phyloP scores from a whole-genome alignment of 495 filamentous ascomycete species.

The Talaromyces liani region DNA sequence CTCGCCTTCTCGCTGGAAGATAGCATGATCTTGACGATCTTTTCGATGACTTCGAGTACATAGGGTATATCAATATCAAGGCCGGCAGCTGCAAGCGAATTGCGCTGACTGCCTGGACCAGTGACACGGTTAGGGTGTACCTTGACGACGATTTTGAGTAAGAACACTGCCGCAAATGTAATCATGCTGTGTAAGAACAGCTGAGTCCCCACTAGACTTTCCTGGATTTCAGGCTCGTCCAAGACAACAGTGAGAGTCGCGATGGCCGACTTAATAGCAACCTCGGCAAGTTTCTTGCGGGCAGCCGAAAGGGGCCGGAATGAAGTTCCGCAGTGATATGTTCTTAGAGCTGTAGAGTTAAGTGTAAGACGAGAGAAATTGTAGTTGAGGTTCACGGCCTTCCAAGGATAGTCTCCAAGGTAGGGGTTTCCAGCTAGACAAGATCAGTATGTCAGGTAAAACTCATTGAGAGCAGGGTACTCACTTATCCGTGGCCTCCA shows the following conservation, averaged over 20 bases:
- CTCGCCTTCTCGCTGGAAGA: constrained; percentile 41
- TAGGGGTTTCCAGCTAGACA: constrained; percentile 37
- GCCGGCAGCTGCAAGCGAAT: constrained; percentile 39
- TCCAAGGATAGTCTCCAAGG: constrained; percentile 46
- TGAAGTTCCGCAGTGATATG: constrained; percentile 40
- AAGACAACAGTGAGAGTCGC: constrained; percentile 41
- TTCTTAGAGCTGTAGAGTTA: constrained; percentile 50
- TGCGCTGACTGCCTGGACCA: constrained; percentile 21
- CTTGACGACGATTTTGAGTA: constrained; percentile 45
- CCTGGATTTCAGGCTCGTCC: constrained; percentile 44
- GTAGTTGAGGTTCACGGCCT: constrained; percentile 45
- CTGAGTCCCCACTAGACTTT: constrained; percentile 43
- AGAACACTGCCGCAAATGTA: constrained; percentile 47
- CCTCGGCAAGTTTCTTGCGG: constrained; percentile 44
- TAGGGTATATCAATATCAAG: constrained; percentile 32
- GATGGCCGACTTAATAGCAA: constrained; percentile 48
- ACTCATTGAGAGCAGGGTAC: constrained; percentile 3
- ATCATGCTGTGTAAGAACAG: constrained; percentile 52
- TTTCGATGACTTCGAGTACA: constrained; percentile 37
- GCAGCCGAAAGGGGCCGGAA: constrained; percentile 42
- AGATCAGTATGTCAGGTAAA: constrained; percentile 14
- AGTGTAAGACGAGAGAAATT: constrained; percentile 50
- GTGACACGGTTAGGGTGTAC: constrained; percentile 27
- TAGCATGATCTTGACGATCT: constrained; percentile 40
- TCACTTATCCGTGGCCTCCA: constrained; percentile 45